Conservation (phyloP, 1,284 basidiomycete genomes). For the Tilletia walkeri region DNA sequence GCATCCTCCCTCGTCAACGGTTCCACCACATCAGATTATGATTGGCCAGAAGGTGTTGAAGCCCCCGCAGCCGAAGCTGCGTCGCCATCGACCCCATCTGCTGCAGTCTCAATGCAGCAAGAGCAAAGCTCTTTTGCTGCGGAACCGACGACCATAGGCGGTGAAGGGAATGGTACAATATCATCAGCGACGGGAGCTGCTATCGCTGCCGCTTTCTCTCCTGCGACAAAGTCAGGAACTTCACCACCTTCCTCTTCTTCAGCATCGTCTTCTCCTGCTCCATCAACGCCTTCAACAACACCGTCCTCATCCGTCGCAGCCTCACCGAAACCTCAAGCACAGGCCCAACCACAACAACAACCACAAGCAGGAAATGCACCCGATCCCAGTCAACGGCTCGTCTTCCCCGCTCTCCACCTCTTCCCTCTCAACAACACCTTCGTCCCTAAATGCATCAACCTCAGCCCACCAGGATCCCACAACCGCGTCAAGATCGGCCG, state of each 20-base stretch:
- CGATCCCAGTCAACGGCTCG: slow-evolving; percentile 33
- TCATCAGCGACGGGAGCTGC: neutral
- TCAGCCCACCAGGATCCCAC: slow-evolving; percentile 62
- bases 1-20: neutral
- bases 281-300: neutral
- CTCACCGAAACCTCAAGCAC: neutral
- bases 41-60: neutral
- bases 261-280: neutral
- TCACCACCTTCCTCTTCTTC: neutral
- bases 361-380: neutral
- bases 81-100: too few relatives aligned
- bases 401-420: slow-evolving; percentile 59
- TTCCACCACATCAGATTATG: neutral
- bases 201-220: neutral
- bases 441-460: slow-evolving; percentile 88
- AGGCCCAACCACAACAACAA: neutral
- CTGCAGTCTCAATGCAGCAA: too few relatives aligned
- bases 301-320: neutral
- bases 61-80: too few relatives aligned
- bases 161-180: too few relatives aligned
- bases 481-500: slow-evolving; percentile 85
- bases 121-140: too few relatives aligned
- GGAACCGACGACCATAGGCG: too few relatives aligned
- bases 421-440: slow-evolving; percentile 97
- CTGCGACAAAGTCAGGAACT: neutral